A percentile compares a stretch with the other conserved stretches of the same genome.
Conservation (phyloP, 257 asterid species). For the Osmanthus fragrans region DNA sequence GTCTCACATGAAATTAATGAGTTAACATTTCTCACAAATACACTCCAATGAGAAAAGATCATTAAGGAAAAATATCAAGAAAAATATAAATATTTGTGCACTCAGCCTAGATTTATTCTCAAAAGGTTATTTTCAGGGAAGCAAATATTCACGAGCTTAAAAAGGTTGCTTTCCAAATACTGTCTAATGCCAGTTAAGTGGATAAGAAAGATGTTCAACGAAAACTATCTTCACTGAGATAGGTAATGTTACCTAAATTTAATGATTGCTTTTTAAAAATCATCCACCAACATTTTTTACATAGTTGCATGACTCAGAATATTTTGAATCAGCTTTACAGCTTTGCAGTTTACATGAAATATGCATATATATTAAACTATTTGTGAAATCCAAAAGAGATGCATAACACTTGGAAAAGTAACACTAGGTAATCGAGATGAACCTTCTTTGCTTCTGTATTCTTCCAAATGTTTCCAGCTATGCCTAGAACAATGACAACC, state of each 20-base stretch:
- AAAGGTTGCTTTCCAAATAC: background rate
- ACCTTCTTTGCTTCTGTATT: slow-evolving; percentile 98
- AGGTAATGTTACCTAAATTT: background rate
- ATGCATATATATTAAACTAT: slow-evolving; percentile 4
- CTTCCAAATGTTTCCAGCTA: slow-evolving; percentile 98
- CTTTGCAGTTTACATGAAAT: slow-evolving; percentile 2
- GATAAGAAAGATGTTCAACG: background rate
- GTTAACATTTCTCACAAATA: background rate
- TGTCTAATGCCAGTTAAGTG: background rate
- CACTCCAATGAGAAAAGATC: background rate
- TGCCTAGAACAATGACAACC: slow-evolving; percentile 92
- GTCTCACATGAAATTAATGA: background rate
- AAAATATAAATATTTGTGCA: background rate
- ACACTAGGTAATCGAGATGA: slow-evolving; percentile 20
- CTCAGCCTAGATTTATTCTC: background rate
- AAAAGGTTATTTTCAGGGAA: background rate
- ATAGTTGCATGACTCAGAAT: background rate
- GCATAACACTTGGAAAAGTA: background rate
- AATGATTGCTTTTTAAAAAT: slow-evolving; percentile 3
- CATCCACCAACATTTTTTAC: background rate
- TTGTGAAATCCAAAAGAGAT: slow-evolving; percentile 14
- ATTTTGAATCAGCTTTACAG: slow-evolving; percentile 5
- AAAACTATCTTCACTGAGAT: background rate
- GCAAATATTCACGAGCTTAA: background rate
- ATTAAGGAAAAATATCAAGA: background rate